These are phyloP conservation scores for Botrytis hyacinthi DNA, from an alignment of 2,329 filamentous ascomycete species.

Conservation along the genomic window DNA sequence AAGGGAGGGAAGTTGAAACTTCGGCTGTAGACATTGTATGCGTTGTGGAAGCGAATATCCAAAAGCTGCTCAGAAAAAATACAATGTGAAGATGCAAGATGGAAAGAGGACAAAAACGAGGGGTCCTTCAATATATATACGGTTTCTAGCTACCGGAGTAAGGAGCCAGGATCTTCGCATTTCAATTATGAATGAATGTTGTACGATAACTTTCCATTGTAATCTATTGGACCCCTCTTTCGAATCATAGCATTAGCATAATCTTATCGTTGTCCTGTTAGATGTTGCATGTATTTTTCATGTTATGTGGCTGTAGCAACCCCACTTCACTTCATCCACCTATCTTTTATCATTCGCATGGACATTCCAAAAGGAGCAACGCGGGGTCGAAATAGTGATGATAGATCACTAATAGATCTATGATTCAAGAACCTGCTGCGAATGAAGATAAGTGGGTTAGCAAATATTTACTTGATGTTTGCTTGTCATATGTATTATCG, in stretches of 20 bases:
- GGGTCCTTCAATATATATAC: constrained; percentile 10
- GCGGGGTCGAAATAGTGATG: constrained; percentile 18
- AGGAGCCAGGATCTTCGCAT: background rate
- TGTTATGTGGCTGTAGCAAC: constrained; percentile 16
- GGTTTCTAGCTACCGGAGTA: background rate
- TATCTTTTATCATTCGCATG: constrained; percentile 24
- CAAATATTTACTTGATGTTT: background rate
- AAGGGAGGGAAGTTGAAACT: constrained; percentile 30
- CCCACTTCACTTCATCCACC: constrained; percentile 21
- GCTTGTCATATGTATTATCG: background rate
- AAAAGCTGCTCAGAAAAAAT: background rate
- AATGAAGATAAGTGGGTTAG: background rate
- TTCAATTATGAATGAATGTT: background rate
- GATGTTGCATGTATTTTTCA: background rate
- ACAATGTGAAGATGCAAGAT: background rate
- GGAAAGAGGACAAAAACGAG: too few relatives aligned
- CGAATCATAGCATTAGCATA: background rate
- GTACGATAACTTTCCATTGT: background rate
- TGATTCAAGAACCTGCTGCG: background rate
- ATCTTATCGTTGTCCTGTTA: constrained; percentile 14
- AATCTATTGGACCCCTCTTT: constrained; percentile 2
- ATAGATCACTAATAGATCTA: background rate
- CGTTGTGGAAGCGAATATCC: background rate
- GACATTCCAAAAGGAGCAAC: constrained; percentile 28
- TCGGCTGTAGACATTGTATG: constrained; percentile 25